Base-by-base conservation (phyloP, 2,329 filamentous ascomycete genomes). In the Colletotrichum chlorophyti region DNA sequence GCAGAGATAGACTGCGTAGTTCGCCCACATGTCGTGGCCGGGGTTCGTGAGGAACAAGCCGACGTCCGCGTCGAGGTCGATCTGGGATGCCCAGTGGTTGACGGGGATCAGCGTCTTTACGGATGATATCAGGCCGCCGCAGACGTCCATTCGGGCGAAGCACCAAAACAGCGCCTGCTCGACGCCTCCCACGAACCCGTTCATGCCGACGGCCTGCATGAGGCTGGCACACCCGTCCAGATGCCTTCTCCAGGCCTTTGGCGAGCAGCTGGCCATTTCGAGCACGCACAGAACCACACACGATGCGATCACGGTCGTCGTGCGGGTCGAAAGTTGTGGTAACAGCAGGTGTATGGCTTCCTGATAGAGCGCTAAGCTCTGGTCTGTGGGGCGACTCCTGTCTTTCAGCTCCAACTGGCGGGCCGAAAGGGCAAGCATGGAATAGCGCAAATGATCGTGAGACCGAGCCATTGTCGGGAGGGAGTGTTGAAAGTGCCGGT, bases 161-260 rank as follows among this genome's bases (percentile, higher is more conserved):
- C 81, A 84, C 83, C 83, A 86, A 58, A 85, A 86, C 0, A 85
- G 72, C 1, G 83, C 81, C 66, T 83, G 81, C 8, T 80, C 68
- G 19, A 84, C 65, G 1, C 82, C 83, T 3, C 79, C 78, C 14
- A 75, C 77, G 41, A 83, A 81, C 0, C 83, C 83, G 34, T 82
- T 76, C 19, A 85, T 78, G 7, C 75, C 79, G 40, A 81, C 76
- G 0, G 80, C 76, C 60, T 81, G 76, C 47, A 86, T 80, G 5
- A 86, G 69, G 8, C 79, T 79, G 4, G 83, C 82, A 60, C 82
- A 85, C 2, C 83, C 83, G 58, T 86, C 83, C 2, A 86, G 69
- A 65, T 86, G 83, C 9, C 79, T 74, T 1, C 80, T 72, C 83
- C 83, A 86, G 53, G 82, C 82, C 31, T 68, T 68, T 1, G 69